Base-by-base conservation (phyloP, 1,139 yeast genomes). In the Entelexis paramagnoliae region DNA sequence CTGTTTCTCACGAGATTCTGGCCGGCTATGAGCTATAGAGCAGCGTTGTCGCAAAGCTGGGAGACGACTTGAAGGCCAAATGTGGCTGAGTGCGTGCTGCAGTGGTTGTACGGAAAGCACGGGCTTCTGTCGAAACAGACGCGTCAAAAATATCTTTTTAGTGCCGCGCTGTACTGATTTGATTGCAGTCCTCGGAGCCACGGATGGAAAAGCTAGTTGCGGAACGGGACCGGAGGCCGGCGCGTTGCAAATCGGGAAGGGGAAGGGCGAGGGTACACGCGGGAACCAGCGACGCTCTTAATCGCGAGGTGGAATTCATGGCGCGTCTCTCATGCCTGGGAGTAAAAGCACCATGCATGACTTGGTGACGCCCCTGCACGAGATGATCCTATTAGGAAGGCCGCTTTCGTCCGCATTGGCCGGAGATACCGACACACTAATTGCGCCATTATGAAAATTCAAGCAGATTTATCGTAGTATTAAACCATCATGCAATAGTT, bases 221-320 rank as follows among this genome's bases (percentile, higher is more conserved):
- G 17, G 29, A 13, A 28, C 17, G 26, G 14, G 26, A 13, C 45
- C 35, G 34, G 35, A 14, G n/a, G 5, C 45, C 45, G 35, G 45
- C 45, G 45, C 45, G 45, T 41, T 41, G 45, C 45, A 41, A 41
- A 41, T 41, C 45, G 45, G 45, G 45, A 41, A 41, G 45, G 26
- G 45, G 26, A n/a, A 17, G 45, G 45, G 45, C 45, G 35, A 29
- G 45, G 45, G 45, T 41, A 29, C 45, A 41, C 45, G 45, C 45
- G 45, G 45, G 29, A 36, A 5, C 13, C 19, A 29, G 16, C 16
- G 35, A 10, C 8, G 14, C 42, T 41, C 13, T 41, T 29, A 17
- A 26, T 39, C 30, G 14, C n/a, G 5, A 9, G 14, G 14, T 41
- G 45, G 45, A 13, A 41, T 41, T 30, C n/a, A 14, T 13, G 33